Conservation (phyloP, 1,284 basidiomycete species). For the Trametes hirsuta region DNA sequence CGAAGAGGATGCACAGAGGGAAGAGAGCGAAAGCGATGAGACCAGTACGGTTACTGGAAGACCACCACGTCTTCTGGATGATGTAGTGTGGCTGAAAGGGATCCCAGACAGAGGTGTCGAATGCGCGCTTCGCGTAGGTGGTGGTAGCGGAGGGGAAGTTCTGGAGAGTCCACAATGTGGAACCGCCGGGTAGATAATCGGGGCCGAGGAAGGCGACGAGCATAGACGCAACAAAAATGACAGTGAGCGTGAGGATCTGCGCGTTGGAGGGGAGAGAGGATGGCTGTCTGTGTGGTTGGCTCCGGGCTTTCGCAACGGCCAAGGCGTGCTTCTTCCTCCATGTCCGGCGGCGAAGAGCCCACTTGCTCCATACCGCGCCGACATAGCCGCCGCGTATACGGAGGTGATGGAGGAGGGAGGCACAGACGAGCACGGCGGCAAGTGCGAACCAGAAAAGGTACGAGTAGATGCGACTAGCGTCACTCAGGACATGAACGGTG, state of each 20-base stretch:
- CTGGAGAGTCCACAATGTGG: constrained; percentile 44
- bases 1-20: constrained; percentile 78
- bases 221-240: constrained; percentile 48
- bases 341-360: constrained; percentile 57
- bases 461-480: constrained; percentile 56
- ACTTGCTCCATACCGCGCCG: constrained; percentile 56
- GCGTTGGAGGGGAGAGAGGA: constrained; percentile 64
- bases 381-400: constrained; percentile 45
- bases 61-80: constrained; percentile 80
- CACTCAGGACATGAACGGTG: constrained; percentile 53
- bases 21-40: constrained; percentile 80
- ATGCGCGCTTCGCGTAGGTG: constrained; percentile 28
- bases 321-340: constrained; percentile 46
- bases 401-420: constrained; percentile 45
- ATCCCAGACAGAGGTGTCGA: constrained; percentile 35
- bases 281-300: constrained; percentile 46
- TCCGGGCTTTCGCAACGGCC: constrained; percentile 35
- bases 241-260: constrained; percentile 51
- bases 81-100: constrained; percentile 56
- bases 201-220: constrained; percentile 64
- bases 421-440: constrained; percentile 43
- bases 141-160: constrained; percentile 33
- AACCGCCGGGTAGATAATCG: constrained; percentile 71
- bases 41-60: constrained; percentile 72
- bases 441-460: constrained; percentile 58